These are phyloP conservation scores for Pyricularia sp. DNA, from an alignment of 2,329 filamentous ascomycete species.

Conservation along the genomic window DNA sequence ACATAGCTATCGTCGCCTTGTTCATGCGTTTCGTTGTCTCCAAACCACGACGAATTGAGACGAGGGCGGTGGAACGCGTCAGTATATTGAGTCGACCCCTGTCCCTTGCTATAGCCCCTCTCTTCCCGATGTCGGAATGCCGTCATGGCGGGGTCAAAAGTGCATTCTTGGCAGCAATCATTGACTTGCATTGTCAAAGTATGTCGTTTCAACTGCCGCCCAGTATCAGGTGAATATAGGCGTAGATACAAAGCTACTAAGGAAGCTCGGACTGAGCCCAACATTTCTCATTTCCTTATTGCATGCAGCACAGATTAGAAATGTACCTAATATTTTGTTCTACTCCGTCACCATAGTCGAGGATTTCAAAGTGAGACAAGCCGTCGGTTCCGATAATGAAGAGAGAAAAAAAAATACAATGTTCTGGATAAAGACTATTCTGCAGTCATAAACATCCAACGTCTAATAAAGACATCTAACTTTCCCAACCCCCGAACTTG, in stretches of 20 bases:
- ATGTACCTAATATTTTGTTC: no score
- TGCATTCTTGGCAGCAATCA: not conserved
- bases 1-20: not conserved
- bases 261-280: no score
- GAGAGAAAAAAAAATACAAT: not conserved
- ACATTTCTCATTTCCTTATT: no score
- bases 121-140: not conserved
- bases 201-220: not conserved
- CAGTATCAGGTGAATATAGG: no score
- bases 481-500: not conserved
- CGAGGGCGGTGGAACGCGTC: conserved; percentile 4
- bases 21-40: conserved; percentile 1
- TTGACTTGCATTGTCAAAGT: not conserved
- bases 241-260: no score
- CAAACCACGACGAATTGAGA: not conserved
- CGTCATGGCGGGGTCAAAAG: not conserved
- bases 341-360: no score
- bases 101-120: not conserved
- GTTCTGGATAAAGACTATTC: not conserved
- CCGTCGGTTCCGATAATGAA: no score
- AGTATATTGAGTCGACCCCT: not conserved
- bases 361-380: no score
- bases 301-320: no score
- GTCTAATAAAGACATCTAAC: not conserved
- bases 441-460: not conserved